These are phyloP conservation scores for Phytopythium helicoides DNA, from an alignment of 352 stramenopile species.

Conservation along the genomic window DNA sequence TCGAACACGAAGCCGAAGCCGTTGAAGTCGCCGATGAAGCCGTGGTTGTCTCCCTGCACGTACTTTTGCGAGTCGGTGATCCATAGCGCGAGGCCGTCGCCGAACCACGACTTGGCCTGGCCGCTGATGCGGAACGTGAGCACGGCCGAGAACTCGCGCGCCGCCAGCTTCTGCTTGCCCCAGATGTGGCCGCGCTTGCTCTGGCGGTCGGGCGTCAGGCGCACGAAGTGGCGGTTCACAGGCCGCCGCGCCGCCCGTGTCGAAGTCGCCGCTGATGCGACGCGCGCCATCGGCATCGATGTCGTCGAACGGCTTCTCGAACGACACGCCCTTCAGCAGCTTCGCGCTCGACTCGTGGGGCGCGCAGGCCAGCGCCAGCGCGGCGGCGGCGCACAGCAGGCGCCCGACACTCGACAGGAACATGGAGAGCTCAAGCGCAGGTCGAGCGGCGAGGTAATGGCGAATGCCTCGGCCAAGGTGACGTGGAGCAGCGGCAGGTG, in stretches of 20 bases:
- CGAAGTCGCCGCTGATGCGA: conserved; percentile 52
- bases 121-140: conserved; percentile 85
- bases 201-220: conserved; percentile 77
- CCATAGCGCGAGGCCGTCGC: conserved; percentile 80
- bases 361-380: conserved; percentile 14
- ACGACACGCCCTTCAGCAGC: conserved; percentile 52
- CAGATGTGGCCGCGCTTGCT: conserved; percentile 76
- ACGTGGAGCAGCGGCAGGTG: conserved; percentile 3
- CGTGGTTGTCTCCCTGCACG: conserved; percentile 71
- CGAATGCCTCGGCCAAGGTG: too few relatives aligned
- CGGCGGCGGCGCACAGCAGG: conserved; percentile 6
- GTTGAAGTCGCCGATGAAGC: conserved; percentile 72
- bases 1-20: conserved; percentile 81
- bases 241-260: conserved; percentile 51
- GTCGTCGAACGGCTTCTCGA: conserved; percentile 79
- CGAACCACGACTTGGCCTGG: conserved; percentile 70
- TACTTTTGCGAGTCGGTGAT: conserved; percentile 57
- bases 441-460: too few relatives aligned
- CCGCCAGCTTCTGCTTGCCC: conserved; percentile 59
- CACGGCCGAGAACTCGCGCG: conserved; percentile 68
- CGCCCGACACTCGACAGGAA: background rate
- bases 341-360: conserved; percentile 23
- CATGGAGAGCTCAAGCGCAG: background rate
- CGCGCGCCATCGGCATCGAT: conserved; percentile 62
- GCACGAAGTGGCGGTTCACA: conserved; percentile 84